Percentiles rank a stretch among this genome's conserved stretches.
These are phyloP conservation scores for Trichophyton mentagrophytes DNA, from an alignment of 2,329 filamentous ascomycete species.

Conservation along the genomic window DNA sequence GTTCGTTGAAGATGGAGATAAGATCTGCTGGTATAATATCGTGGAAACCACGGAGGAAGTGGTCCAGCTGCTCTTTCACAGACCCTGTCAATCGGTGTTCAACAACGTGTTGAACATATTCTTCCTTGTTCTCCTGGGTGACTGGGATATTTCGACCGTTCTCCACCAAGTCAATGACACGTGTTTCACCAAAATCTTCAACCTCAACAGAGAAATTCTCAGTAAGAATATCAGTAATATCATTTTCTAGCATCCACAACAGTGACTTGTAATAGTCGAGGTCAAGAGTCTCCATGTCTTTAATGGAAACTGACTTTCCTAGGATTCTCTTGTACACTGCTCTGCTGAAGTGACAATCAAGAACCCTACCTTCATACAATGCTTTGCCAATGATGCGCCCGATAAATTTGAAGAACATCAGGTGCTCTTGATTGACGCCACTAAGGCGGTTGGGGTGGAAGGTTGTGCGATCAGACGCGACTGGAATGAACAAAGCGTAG, in stretches of 20 bases:
- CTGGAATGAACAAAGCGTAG: conserved; percentile 90
- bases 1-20: conserved; percentile 95
- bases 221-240: conserved; percentile 94
- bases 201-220: conserved; percentile 93
- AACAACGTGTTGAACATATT: conserved; percentile 87
- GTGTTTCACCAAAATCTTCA: conserved; percentile 82
- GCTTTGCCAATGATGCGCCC: conserved; percentile 97
- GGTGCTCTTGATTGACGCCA: conserved; percentile 84
- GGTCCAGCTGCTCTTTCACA: conserved; percentile 84
- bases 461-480: conserved; percentile 91
- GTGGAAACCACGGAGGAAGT: conserved; percentile 92
- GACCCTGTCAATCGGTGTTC: conserved; percentile 87
- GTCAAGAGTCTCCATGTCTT: conserved; percentile 98
- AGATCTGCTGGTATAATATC: conserved; percentile 93
- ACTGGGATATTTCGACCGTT: conserved; percentile 86
- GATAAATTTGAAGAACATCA: conserved; percentile 99
- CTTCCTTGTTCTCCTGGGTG: conserved; percentile 96
- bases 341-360: conserved; percentile 97
- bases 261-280: conserved; percentile 98
- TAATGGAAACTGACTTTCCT: conserved; percentile 87
- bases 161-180: conserved; percentile 72
- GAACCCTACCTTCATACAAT: conserved; percentile 84
- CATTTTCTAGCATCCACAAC: conserved; percentile 96
- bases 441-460: conserved; percentile 97
- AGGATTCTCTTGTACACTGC: conserved; percentile 97